Evolutionary conservation across 2,329 filamentous ascomycete species (phyloP).

Genomic region (Microsporum audouinii): DNA sequence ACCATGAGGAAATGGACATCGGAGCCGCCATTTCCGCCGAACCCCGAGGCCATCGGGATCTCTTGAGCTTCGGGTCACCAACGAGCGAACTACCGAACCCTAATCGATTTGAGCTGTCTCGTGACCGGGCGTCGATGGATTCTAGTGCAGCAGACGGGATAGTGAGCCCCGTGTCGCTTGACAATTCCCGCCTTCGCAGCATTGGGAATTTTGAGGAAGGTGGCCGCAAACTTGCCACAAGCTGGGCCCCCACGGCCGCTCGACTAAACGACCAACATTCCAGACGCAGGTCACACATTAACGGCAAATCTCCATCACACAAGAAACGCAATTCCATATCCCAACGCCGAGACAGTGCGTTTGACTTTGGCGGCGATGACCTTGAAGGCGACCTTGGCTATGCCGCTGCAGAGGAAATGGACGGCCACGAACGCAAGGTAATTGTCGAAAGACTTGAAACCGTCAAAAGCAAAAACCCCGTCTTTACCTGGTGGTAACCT

Average conservation of each 20-base stretch:
- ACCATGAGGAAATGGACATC: constrained; percentile 83
- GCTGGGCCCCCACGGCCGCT: constrained; percentile 28
- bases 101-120: constrained; percentile 59
- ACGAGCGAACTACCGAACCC: constrained; percentile 57
- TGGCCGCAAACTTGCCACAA: constrained; percentile 27
- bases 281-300: constrained; percentile 14
- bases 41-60: constrained; percentile 46
- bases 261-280: constrained; percentile 22
- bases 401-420: constrained; percentile 85
- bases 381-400: constrained; percentile 89
- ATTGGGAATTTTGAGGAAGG: constrained; percentile 21
- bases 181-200: constrained; percentile 22
- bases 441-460: constrained; percentile 94
- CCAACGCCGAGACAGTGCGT: constrained; percentile 27
- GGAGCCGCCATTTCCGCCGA: constrained; percentile 52
- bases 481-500: constrained; percentile 87
- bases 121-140: constrained; percentile 29
- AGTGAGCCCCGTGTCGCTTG: constrained; percentile 27
- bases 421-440: constrained; percentile 80
- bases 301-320: constrained; percentile 15
- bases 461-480: constrained; percentile 87
- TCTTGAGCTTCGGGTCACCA: constrained; percentile 53
- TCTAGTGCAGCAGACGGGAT: constrained; percentile 20
- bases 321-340: constrained; percentile 32
- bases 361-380: constrained; percentile 57